Percentiles rank a stretch among this genome's conserved stretches.
Evolutionary conservation across 75 land plant genomes (phyloP).

Genomic region (Cunninghamia lanceolata): DNA sequence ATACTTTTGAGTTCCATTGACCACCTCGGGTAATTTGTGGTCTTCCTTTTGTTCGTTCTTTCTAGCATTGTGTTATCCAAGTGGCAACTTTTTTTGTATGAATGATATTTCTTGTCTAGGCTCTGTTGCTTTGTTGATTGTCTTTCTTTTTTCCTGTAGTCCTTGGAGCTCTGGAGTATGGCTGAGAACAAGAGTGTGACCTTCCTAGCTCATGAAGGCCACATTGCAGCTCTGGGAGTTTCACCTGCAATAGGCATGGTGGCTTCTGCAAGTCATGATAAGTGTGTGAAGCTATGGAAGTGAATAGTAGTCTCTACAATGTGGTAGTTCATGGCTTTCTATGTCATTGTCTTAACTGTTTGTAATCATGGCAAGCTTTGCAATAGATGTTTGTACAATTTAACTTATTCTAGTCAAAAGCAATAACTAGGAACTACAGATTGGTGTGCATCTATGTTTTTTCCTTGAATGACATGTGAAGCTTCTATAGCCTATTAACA

Average conservation of each 20-base stretch:
- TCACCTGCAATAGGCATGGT: constrained; percentile 67
- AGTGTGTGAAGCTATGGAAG: no score
- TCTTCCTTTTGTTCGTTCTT: not conserved
- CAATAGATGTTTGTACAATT: not conserved
- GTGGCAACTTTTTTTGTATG: not conserved
- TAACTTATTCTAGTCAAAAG: not conserved
- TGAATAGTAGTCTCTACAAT: not conserved
- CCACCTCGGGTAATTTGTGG: no score
- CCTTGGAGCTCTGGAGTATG: constrained; percentile 69
- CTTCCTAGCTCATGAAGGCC: constrained; percentile 48
- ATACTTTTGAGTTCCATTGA: not conserved
- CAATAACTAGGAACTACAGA: not conserved
- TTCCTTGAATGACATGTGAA: not conserved
- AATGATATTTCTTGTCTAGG: not conserved
- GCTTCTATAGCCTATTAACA: not conserved
- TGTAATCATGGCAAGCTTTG: not conserved
- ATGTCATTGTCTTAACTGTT: not conserved
- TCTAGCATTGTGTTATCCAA: not conserved
- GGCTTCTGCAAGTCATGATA: no score
- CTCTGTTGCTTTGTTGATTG: not conserved
- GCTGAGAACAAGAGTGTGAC: constrained; percentile 57
- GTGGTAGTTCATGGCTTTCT: not conserved
- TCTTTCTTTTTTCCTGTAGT: constrained; percentile 19
- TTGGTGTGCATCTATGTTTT: not conserved
- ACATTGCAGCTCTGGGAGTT: constrained; percentile 58